phyloP scores from a whole-genome alignment of 2,329 filamentous ascomycete species.

The Aspergillus sp. region DNA sequence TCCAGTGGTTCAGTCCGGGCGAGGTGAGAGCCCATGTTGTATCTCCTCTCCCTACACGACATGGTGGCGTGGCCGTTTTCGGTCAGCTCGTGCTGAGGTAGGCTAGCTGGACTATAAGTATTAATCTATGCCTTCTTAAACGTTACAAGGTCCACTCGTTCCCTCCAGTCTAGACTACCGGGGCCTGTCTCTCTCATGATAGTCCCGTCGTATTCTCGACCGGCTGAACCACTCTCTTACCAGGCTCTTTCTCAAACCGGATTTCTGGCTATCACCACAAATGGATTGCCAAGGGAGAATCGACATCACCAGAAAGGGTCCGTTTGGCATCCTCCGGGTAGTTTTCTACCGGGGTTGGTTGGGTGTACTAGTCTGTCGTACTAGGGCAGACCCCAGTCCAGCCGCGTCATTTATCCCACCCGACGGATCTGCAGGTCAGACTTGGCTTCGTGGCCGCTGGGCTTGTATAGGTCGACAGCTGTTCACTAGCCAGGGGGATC shows the following conservation, averaged over 20 bases:
- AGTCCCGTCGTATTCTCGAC: background rate
- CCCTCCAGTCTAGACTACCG: conserved; percentile 7
- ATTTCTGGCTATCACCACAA: background rate
- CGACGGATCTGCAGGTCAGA: background rate
- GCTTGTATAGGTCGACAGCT: background rate
- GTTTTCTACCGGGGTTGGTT: no score
- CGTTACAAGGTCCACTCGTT: conserved; percentile 9
- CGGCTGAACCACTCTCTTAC: background rate
- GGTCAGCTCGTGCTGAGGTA: conserved; percentile 2
- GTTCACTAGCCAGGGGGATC: background rate
- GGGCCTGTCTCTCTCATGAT: background rate
- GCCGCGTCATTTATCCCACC: conserved; percentile 8
- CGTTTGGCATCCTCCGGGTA: no score
- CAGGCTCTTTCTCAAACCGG: background rate
- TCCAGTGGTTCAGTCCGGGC: background rate
- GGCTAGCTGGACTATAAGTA: background rate
- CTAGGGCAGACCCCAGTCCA: background rate
- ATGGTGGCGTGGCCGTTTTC: conserved; percentile 8
- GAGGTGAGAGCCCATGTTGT: background rate
- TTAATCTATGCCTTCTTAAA: conserved; percentile 2
- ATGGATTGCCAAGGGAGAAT: no score
- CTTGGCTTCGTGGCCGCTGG: conserved; percentile 3
- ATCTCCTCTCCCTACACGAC: background rate
- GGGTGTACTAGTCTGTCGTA: no score
- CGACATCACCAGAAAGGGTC: no score